A percentile compares a stretch with the other conserved stretches of the same genome.
phyloP scores from a whole-genome alignment of 306 rosid genomes.

The Ceratonia siliqua region DNA sequence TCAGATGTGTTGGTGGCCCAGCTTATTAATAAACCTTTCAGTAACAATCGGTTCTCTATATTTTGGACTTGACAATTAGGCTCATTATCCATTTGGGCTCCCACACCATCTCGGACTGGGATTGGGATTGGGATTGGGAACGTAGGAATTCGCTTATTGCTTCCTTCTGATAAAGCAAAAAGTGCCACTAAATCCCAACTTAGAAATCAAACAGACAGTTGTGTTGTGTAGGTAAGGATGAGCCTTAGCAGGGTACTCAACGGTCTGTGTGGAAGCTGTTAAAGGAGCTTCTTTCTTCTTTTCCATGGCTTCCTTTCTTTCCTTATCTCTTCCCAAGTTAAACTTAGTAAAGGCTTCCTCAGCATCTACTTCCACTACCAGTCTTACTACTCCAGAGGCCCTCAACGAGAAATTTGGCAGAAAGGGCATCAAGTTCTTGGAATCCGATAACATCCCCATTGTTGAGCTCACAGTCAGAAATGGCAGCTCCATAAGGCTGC shows the following conservation, averaged over 20 bases:
- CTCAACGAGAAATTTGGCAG: constrained; percentile 69
- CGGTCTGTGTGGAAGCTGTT: constrained; percentile 54
- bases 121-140: background rate
- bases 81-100: constrained; percentile 7
- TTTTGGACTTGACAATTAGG: background rate
- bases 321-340: constrained; percentile 74
- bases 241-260: constrained; percentile 45
- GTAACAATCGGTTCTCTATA: constrained; percentile 5
- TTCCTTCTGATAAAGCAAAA: background rate
- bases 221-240: constrained; percentile 39
- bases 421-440: constrained; percentile 81
- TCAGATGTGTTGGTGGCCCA: constrained; percentile 12
- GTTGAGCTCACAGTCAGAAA: constrained; percentile 80
- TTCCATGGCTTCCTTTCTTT: constrained; percentile 84
- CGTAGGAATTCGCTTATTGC: background rate
- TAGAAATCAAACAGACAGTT: constrained; percentile 36
- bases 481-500: constrained; percentile 84
- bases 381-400: constrained; percentile 49
- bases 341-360: constrained; percentile 56
- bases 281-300: constrained; percentile 34
- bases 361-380: constrained; percentile 31
- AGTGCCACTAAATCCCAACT: constrained; percentile 16
- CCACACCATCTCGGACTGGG: constrained; percentile 21
- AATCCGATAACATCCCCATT: constrained; percentile 51
- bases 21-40: constrained; percentile 13